Base-by-base conservation (phyloP, 2,329 filamentous ascomycete species). In the Epichloe festucae region DNA sequence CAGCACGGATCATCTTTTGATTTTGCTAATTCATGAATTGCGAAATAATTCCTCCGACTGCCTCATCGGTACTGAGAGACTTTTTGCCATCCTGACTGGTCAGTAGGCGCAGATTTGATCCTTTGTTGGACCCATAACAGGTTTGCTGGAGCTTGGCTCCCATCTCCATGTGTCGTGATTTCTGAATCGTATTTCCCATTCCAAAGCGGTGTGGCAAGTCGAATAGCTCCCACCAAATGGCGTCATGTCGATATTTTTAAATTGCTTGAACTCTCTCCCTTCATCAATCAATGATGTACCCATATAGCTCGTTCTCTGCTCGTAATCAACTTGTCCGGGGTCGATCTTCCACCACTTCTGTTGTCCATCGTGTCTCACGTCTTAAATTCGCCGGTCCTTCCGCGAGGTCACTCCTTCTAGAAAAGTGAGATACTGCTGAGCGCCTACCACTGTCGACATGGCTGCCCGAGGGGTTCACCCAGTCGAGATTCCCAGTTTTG, bases 381-480 rank as follows among this genome's bases (percentile, higher is more conserved):
- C 10, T 38, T 19, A 5, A 19, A n/a, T 12, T 40, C 36, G 11
- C 17, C 14, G 38, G 31, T 12, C 17, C 27, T 27, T 21, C n/a
- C n/a, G 21, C 31, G 31, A 23, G 5, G 5, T 15, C 27, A 7
- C 14, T 42, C 21, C 14, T 42, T 21, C 17, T n/a, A 34, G 14
- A 12, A 42, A 10, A 4, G 17, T 11, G 10, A 11, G 51, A 43
- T 6, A 11, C 38, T 23, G 38, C 5, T 23, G 31, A 45, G 27
- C 4, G 8, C 45, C 21, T n/a, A 23, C 36, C 43, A 11, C 43
- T 39, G 5, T 50, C 48, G 58, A 52, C 50, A 67, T 67, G 65
- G 62, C 63, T 36, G 55, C 58, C 17, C 57, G 54, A 42, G 57
- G 57, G 46, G 52, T 62, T 43, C 56, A 65, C 50, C 59, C 51